Evolutionary conservation across 345 rosid genomes (phyloP), one percentile per base, ranked within the genome.

Genomic region (Corchorus olitorius): DNA sequence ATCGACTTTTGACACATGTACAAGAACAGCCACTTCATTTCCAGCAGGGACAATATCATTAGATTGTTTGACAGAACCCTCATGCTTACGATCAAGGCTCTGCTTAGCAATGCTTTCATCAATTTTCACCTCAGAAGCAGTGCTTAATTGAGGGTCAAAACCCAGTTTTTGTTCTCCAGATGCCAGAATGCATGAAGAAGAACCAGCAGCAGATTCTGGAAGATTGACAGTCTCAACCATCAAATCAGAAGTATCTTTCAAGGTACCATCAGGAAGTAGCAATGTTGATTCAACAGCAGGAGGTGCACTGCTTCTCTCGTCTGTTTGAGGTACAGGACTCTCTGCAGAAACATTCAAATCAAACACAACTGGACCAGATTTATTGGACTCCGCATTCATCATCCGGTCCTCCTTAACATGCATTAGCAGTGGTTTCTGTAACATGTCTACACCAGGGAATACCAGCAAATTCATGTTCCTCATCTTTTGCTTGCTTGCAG

Each of bases 381-480:
- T 53, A 35, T 37, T 14, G 62, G 52, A 39, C 14, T 10, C 91
- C 88, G 78, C 50, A 58, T 78, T 43, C 35, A 63, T 72, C 8
- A 66, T 75, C 33, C 73, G 72, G 54, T 84, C 78, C 77, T 65
- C 84, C 4, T 71, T 15, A 53, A 65, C 65, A 60, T 74, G 83
- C 80, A 45, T 80, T 70, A 79, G 48, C 83, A 93, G 39, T 72
- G 84, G 79, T 81, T 93, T 96, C 89, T 89, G 89, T 78, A 96
- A 79, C 95, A 96, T 84, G 74, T 91, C 97, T 58, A 96, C 92
- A 45, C 98, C 93, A 49, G 97, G 99, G 84, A 96, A 96, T 58
- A 87, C 95, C 81, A 96, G 39, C 81, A 96, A 75, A 76, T 88
- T 93, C 85, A 88, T 84, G 76, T 88, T 88, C 82, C 86, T 88